Base-by-base conservation (phyloP, 2,329 filamentous ascomycete genomes). In the Pestalotiopsis sp. region DNA sequence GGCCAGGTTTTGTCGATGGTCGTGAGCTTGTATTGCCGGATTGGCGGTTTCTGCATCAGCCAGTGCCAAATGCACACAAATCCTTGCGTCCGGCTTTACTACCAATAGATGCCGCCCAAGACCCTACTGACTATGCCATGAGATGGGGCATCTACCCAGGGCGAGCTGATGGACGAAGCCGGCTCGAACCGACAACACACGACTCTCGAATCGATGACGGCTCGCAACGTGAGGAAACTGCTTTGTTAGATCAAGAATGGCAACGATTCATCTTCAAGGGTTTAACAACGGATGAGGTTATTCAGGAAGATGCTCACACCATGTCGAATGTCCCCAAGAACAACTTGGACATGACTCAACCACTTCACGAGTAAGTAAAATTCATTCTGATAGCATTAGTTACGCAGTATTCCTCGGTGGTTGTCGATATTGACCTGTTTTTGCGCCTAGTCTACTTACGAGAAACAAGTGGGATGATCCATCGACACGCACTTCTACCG, bases 201-300 rank as follows among this genome's bases (percentile, higher is more conserved):
- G 13, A 17, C 3, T 75, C 72, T 14, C 74, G 77, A 2, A 63
- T 71, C 3, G 73, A 77, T 57, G 36, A 49, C 4, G 68, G 45
- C 7, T 75, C 74, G 62, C 27, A 31, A 31, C 36, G 78, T 1
- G 6, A 70, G 1, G 72, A 70, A n/a, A 67, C 71, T 11, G 41
- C 6, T 9, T 31, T 70, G 14, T 62, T 70, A 4, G 77, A 78
- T 59, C 73, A 77, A 45, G 72, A 77, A 31, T 77, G 69, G 11
- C 77, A 78, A 45, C 73, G 76, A 2, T 1, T 74, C 1, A 0
- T 77, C 0, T 70, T 77, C 11, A 3, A n/a, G 1, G 73, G 73
- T n/a, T 1, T 75, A 62, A 77, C 76, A 20, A 76, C 73, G 1
- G 77, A 78, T 57, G 77, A 78, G 61, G 56, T 77, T 12, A 67